phyloP scores from a whole-genome alignment of 305 asterid species.

The Fraxinus xanthoxyloides region DNA sequence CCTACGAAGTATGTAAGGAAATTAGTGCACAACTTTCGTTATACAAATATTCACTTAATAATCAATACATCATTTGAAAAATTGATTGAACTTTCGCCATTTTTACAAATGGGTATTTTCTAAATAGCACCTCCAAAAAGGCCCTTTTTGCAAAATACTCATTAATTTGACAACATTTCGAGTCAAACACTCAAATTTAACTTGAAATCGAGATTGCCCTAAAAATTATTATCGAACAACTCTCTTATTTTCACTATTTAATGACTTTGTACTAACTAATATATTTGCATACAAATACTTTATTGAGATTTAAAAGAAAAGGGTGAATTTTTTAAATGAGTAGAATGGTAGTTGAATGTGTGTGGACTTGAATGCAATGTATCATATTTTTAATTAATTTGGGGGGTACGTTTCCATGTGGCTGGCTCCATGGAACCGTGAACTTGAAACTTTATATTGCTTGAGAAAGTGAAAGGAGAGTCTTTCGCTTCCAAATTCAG shows the following conservation, averaged over 20 bases:
- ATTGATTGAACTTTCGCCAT: not conserved
- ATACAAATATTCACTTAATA: not conserved
- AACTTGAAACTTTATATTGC: not conserved
- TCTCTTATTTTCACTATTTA: not conserved
- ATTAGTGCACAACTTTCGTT: not conserved
- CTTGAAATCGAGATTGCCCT: not conserved
- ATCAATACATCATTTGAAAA: not conserved
- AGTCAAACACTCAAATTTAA: not conserved
- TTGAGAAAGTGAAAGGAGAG: constrained; percentile 2
- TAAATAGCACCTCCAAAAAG: not conserved
- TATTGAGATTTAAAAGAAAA: not conserved
- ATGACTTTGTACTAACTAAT: not conserved
- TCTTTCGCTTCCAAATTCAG: not conserved
- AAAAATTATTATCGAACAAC: not conserved
- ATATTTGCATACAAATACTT: not conserved
- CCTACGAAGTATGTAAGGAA: not conserved
- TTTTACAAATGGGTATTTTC: not conserved
- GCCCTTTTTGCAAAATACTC: not conserved
- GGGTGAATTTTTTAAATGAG: not conserved
- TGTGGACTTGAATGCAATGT: not conserved
- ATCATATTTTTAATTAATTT: not conserved
- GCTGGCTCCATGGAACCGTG: not conserved
- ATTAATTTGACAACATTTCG: too few relatives aligned
- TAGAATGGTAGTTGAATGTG: not conserved
- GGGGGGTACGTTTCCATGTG: not conserved